phyloP scores from a whole-genome alignment of 2,329 filamentous ascomycete species.

The Sarocladium brachiariae region DNA sequence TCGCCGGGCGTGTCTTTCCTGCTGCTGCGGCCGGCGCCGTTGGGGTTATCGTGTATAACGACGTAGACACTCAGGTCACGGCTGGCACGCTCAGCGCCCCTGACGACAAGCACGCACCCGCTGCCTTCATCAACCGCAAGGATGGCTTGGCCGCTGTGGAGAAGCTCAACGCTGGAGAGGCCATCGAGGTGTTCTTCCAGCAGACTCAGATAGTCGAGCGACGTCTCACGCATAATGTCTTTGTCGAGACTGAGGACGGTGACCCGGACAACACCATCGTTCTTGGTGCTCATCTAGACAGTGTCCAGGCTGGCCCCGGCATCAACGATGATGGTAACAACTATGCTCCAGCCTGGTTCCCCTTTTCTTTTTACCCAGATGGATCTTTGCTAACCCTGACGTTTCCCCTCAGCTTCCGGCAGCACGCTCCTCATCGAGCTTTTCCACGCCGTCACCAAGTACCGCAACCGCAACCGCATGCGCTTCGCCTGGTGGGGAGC shows the following conservation, averaged over 20 bases:
- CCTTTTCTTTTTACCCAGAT: no score
- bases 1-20: constrained; percentile 23
- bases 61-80: constrained; percentile 22
- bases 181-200: constrained; percentile 27
- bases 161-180: constrained; percentile 25
- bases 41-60: constrained; percentile 26
- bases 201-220: constrained; percentile 28
- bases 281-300: constrained; percentile 37
- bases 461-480: constrained; percentile 28
- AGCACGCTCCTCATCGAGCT: constrained; percentile 33
- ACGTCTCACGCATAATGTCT: constrained; percentile 35
- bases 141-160: constrained; percentile 21
- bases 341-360: no score
- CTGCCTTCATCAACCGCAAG: constrained; percentile 24
- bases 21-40: constrained; percentile 23
- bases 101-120: constrained; percentile 21
- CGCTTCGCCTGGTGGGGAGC: constrained; percentile 40
- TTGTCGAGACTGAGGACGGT: constrained; percentile 37
- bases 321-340: constrained; percentile 39
- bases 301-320: constrained; percentile 35
- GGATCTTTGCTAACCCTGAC: no score
- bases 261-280: constrained; percentile 35
- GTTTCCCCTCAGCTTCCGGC: constrained; percentile 22
- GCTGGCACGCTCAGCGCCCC: constrained; percentile 21
- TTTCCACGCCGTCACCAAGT: constrained; percentile 30